phyloP scores from a whole-genome alignment of 257 asterid genomes.

The Apocynum venetum region DNA sequence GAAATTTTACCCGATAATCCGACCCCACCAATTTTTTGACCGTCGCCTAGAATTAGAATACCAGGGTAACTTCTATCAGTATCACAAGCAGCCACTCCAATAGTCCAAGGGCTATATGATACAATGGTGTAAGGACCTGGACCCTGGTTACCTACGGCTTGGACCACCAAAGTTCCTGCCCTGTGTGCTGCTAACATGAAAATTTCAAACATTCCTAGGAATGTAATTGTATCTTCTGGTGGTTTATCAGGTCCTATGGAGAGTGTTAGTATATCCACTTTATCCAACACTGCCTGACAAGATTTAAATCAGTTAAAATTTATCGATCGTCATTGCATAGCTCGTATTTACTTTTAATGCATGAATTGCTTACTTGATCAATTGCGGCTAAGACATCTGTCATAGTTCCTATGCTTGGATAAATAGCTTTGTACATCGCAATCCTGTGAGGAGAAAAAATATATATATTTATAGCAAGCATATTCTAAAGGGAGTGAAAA shows the following conservation, averaged over 20 bases:
- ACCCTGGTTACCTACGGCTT: constrained; percentile 88
- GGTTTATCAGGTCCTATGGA: constrained; percentile 85
- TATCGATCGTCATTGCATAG: not conserved
- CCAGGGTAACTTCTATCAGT: constrained; percentile 83
- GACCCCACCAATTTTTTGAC: constrained; percentile 53
- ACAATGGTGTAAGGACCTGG: constrained; percentile 71
- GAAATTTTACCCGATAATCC: constrained; percentile 65
- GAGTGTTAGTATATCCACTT: constrained; percentile 75
- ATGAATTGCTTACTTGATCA: constrained; percentile 54
- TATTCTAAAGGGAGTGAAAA: not conserved
- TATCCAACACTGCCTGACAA: constrained; percentile 81
- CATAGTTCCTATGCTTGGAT: constrained; percentile 72
- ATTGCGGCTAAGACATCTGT: constrained; percentile 90
- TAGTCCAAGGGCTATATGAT: constrained; percentile 85
- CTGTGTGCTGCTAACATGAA: constrained; percentile 76
- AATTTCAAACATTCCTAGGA: constrained; percentile 68
- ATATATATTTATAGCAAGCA: not conserved
- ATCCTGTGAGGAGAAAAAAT: constrained; percentile 40
- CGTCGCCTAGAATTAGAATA: constrained; percentile 69
- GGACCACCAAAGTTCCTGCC: constrained; percentile 76
- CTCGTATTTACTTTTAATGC: not conserved
- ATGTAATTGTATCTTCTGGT: constrained; percentile 64
- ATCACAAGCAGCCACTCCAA: constrained; percentile 67
- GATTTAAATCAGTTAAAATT: not conserved
- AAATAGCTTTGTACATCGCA: constrained; percentile 88